These are phyloP conservation scores for Diplocarpon rosae DNA, from an alignment of 2,329 filamentous ascomycete species.

Conservation along the genomic window DNA sequence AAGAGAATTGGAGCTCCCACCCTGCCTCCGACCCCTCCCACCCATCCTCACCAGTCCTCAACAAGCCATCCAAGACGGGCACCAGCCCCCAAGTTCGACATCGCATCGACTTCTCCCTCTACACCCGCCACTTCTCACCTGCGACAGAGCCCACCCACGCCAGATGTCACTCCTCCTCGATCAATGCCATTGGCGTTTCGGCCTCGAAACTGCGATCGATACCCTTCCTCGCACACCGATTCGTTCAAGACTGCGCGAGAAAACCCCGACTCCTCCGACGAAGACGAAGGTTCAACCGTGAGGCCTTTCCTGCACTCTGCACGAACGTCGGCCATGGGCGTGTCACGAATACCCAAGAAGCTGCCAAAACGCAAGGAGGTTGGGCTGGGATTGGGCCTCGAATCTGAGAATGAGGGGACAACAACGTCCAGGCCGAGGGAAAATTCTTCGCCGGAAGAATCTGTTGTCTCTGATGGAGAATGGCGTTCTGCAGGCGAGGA, in stretches of 20 bases:
- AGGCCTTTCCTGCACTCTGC: constrained; percentile 25
- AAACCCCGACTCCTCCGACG: constrained; percentile 50
- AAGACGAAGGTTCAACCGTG: constrained; percentile 37
- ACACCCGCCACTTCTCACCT: constrained; percentile 51
- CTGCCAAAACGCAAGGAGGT: constrained; percentile 20
- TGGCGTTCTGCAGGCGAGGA: constrained; percentile 34
- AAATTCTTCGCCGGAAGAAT: constrained; percentile 34
- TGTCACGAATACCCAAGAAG: constrained; percentile 15
- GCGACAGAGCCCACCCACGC: constrained; percentile 55
- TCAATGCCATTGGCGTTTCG: constrained; percentile 36
- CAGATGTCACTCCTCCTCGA: constrained; percentile 63
- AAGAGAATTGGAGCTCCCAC: constrained; percentile 30
- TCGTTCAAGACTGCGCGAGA: constrained; percentile 66
- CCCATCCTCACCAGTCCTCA: constrained; percentile 47
- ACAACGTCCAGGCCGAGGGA: constrained; percentile 23
- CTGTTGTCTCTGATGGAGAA: constrained; percentile 47
- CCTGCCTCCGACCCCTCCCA: constrained; percentile 52
- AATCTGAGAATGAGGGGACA: constrained; percentile 29
- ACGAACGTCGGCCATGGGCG: constrained; percentile 15
- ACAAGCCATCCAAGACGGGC: constrained; percentile 26
- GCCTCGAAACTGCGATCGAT: constrained; percentile 37
- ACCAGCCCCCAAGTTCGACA: constrained; percentile 16
- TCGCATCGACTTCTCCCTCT: constrained; percentile 13
- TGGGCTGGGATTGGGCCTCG: constrained; percentile 29
- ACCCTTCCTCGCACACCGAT: constrained; percentile 36